Evolutionary conservation across 1,139 yeast species (phyloP).

Genomic region (Debaryomycetaceae sp.): DNA sequence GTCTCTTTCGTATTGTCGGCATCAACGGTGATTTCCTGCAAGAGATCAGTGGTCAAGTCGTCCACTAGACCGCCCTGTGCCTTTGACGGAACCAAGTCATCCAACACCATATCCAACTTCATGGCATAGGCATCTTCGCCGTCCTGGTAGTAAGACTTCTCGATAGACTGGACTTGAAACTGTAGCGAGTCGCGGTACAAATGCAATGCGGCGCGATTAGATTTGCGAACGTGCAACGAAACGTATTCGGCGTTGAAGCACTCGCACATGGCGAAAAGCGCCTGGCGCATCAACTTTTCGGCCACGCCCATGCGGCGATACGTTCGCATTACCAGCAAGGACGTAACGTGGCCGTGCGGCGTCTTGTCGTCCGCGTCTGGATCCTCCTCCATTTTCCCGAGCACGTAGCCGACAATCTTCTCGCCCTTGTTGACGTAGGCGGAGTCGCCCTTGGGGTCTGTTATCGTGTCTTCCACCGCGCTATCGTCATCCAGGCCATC

Average conservation of each 20-base stretch:
- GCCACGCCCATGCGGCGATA: conserved; percentile 94
- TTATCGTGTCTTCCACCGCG: conserved; percentile 14
- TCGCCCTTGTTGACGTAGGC: conserved; percentile 57
- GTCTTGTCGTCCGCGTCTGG: conserved; percentile 61
- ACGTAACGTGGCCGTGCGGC: conserved; percentile 91
- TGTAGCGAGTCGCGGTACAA: conserved; percentile 77
- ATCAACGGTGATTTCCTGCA: conserved; percentile 6
- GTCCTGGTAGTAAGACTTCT: conserved; percentile 84
- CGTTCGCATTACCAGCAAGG: conserved; percentile 89
- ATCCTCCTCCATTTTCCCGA: conserved; percentile 96
- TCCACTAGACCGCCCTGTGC: conserved; percentile 40
- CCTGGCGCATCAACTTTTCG: conserved; percentile 84
- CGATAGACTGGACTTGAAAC: conserved; percentile 74
- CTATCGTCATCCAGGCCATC: conserved; percentile 19
- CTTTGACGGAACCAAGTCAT: conserved; percentile 48
- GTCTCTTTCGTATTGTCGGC: conserved; percentile 1
- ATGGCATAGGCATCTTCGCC: conserved; percentile 98
- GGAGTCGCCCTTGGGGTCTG: conserved; percentile 40
- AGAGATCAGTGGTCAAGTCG: conserved; percentile 36
- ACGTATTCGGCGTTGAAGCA: conserved; percentile 76
- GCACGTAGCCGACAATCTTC: conserved; percentile 84
- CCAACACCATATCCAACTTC: conserved; percentile 55
- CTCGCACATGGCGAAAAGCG: conserved; percentile 69
- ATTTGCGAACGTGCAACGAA: conserved; percentile 85
- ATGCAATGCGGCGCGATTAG: conserved; percentile 90